phyloP scores from a whole-genome alignment of 805 yeast species.

The Maudiozyma serrabonitensis region DNA sequence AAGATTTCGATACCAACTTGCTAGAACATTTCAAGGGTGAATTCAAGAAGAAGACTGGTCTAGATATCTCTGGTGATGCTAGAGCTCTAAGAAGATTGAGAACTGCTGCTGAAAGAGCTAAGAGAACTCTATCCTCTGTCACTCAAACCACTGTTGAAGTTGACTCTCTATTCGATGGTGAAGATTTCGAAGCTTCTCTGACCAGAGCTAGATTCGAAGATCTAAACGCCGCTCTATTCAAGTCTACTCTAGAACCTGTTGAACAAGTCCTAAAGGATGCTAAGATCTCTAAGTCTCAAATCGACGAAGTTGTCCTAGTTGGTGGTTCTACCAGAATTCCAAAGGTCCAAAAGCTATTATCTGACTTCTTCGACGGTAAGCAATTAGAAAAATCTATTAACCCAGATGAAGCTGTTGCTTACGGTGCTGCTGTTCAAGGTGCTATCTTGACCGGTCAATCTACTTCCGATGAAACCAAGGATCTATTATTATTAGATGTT shows the following conservation, averaged over 20 bases:
- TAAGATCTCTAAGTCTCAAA: slow-evolving; percentile 70
- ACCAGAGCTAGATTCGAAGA: slow-evolving; percentile 99
- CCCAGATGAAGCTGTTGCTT: slow-evolving; percentile 99
- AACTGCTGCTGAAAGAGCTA: slow-evolving; percentile 98
- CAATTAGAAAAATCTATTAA: slow-evolving; percentile 92
- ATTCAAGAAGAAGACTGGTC: slow-evolving; percentile 91
- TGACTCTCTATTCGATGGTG: slow-evolving; percentile 91
- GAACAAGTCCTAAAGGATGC: slow-evolving; percentile 93
- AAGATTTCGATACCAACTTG: slow-evolving; percentile 95
- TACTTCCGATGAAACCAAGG: slow-evolving; percentile 86
- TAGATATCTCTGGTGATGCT: slow-evolving; percentile 81
- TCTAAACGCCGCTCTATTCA: slow-evolving; percentile 84
- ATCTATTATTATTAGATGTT: slow-evolving; percentile 90
- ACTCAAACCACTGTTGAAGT: slow-evolving; percentile 95
- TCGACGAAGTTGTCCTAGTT: slow-evolving; percentile 90
- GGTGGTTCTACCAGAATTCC: slow-evolving; percentile 99
- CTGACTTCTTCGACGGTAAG: slow-evolving; percentile 95
- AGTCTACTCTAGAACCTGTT: slow-evolving; percentile 88
- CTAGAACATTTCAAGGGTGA: slow-evolving; percentile 88
- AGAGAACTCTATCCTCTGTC: slow-evolving; percentile 94
- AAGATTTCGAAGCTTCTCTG: slow-evolving; percentile 85
- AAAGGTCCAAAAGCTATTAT: slow-evolving; percentile 88
- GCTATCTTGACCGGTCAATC: slow-evolving; percentile 94
- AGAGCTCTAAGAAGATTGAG: slow-evolving; percentile 97
- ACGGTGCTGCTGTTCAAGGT: slow-evolving; percentile 99